Conservation (phyloP, 2,329 filamentous ascomycete species). For the Scedosporium boydii region DNA sequence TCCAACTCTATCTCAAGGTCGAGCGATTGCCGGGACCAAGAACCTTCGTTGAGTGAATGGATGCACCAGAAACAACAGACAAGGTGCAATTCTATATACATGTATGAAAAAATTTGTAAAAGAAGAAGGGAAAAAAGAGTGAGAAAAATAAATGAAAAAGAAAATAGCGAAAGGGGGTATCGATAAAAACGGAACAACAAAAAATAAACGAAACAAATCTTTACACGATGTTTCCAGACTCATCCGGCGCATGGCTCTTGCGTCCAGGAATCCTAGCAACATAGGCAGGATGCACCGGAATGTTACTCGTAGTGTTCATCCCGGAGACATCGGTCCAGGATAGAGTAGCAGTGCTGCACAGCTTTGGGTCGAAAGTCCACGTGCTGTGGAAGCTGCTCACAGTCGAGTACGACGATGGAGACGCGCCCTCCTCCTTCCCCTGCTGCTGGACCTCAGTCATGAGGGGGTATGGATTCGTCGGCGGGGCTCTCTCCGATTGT, state of each 20-base stretch:
- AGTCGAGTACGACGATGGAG: neutral
- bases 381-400: neutral
- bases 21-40: too few relatives aligned
- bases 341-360: neutral
- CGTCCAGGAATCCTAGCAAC: neutral
- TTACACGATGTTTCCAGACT: neutral
- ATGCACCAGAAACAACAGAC: too few relatives aligned
- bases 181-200: too few relatives aligned
- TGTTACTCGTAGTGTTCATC: neutral
- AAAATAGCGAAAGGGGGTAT: too few relatives aligned
- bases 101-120: neutral
- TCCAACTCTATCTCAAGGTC: too few relatives aligned
- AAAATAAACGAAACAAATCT: neutral
- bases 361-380: neutral
- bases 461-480: neutral
- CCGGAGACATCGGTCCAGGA: neutral
- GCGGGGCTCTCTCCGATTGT: neutral
- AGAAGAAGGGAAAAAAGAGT: neutral
- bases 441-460: neutral
- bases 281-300: neutral
- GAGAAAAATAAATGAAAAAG: neutral
- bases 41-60: too few relatives aligned
- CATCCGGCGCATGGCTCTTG: neutral
- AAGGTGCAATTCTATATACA: too few relatives aligned
- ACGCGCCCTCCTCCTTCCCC: neutral